Evolutionary conservation across 345 rosid species (phyloP).

Genomic region (Gossypium arboreum): DNA sequence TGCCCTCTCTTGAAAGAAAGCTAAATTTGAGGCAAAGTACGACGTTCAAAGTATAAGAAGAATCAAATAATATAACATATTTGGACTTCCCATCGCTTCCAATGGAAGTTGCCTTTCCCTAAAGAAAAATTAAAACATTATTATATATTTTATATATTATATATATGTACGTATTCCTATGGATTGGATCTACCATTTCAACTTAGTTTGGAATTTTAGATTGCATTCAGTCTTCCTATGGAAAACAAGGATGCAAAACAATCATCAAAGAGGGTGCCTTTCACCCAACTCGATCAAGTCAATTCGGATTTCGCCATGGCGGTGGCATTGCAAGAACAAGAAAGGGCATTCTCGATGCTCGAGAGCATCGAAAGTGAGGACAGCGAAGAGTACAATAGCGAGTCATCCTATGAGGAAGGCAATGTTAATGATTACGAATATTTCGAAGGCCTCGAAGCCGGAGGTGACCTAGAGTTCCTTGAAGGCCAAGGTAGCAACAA

Average conservation of each 20-base stretch:
- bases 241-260: conserved; percentile 29
- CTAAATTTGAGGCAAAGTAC: background rate
- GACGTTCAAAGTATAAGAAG: background rate
- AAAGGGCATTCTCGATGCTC: conserved; percentile 19
- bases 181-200: background rate
- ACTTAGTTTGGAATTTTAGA: background rate
- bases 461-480: conserved; percentile 33
- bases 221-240: background rate
- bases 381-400: conserved; percentile 4
- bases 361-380: conserved; percentile 35
- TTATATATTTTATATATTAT: no score
- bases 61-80: background rate
- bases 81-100: conserved; percentile 26
- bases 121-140: conserved; percentile 12
- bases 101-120: conserved; percentile 28
- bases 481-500: conserved; percentile 42
- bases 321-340: conserved; percentile 36
- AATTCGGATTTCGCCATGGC: conserved; percentile 38
- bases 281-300: conserved; percentile 28
- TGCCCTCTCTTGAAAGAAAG: conserved; percentile 2
- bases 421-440: conserved; percentile 35
- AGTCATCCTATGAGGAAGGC: background rate
- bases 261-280: conserved; percentile 25
- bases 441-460: conserved; percentile 41
- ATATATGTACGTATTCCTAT: background rate